These are phyloP conservation scores for Aspergillus sp. DNA, from an alignment of 2,329 filamentous ascomycete species.

Conservation along the genomic window DNA sequence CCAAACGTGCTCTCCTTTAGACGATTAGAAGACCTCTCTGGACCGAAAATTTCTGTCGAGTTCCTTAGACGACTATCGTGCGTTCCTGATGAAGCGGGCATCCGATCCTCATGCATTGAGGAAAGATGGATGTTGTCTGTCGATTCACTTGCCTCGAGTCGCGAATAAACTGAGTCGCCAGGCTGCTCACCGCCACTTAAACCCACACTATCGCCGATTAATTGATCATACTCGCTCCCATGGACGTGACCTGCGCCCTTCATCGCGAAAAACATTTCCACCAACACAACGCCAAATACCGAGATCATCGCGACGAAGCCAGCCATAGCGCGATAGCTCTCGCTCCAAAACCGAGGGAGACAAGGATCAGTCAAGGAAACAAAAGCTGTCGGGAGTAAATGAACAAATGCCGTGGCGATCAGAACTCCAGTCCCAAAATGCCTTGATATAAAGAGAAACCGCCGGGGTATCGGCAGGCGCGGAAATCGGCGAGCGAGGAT, in stretches of 20 bases:
- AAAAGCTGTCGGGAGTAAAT: conserved; percentile 64
- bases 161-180: conserved; percentile 23
- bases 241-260: conserved; percentile 62
- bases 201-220: conserved; percentile 33
- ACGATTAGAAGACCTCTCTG: conserved; percentile 19
- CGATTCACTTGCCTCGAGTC: conserved; percentile 20
- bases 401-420: conserved; percentile 59
- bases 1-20: conserved; percentile 57
- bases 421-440: conserved; percentile 60
- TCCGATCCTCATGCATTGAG: conserved; percentile 4
- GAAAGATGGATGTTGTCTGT: conserved; percentile 23
- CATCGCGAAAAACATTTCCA: conserved; percentile 87
- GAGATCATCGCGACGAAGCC: conserved; percentile 80
- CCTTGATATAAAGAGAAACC: conserved; percentile 59
- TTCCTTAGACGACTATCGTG: conserved; percentile 14
- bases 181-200: conserved; percentile 19
- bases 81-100: conserved; percentile 3
- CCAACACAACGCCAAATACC: conserved; percentile 75
- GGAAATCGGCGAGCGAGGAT: conserved; percentile 61
- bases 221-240: conserved; percentile 52
- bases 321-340: conserved; percentile 75
- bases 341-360: conserved; percentile 75
- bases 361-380: conserved; percentile 61
- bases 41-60: conserved; percentile 19
- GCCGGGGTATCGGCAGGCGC: conserved; percentile 58